These are phyloP conservation scores for Coemansia sp. DNA, from an alignment of 192 early-diverging fungal genomes.

Conservation along the genomic window DNA sequence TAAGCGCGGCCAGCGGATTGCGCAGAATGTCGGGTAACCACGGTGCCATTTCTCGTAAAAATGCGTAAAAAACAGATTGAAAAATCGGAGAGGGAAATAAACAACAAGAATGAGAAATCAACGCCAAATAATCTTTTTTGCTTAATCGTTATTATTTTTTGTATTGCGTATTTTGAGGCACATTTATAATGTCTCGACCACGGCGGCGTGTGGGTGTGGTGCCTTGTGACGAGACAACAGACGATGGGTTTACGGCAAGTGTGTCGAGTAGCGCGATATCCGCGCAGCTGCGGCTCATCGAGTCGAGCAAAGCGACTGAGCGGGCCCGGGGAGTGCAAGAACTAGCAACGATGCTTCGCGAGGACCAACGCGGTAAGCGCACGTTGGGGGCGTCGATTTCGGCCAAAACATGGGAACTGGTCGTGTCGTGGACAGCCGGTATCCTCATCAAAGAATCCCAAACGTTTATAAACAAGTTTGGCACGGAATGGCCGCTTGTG, in stretches of 20 bases:
- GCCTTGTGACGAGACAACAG: conserved; percentile 24
- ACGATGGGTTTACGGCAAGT: background rate
- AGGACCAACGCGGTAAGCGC: conserved; percentile 19
- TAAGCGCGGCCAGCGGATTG: conserved; percentile 64
- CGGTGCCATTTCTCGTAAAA: conserved; percentile 8
- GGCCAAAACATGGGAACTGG: conserved; percentile 25
- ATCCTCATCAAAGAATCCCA: conserved; percentile 45
- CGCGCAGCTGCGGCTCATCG: conserved; percentile 29
- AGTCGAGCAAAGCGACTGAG: conserved; percentile 47
- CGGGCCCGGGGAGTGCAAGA: conserved; percentile 38
- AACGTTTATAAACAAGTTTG: conserved; percentile 36
- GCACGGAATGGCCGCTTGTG: conserved; percentile 30
- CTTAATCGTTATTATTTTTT: background rate
- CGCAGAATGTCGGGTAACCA: conserved; percentile 65
- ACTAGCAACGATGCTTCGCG: conserved; percentile 38
- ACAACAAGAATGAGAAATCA: background rate
- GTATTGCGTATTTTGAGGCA: background rate
- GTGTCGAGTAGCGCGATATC: conserved; percentile 19
- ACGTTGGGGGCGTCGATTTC: conserved; percentile 24
- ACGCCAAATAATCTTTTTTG: background rate
- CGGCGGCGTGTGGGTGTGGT: conserved; percentile 40
- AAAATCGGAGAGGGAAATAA: background rate
- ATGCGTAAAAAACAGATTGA: background rate
- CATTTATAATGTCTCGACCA: conserved; percentile 3
- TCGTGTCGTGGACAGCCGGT: conserved; percentile 45